Evolutionary conservation across 2,329 filamentous ascomycete species (phyloP).

Genomic region (Mycosphaerella arachidis): DNA sequence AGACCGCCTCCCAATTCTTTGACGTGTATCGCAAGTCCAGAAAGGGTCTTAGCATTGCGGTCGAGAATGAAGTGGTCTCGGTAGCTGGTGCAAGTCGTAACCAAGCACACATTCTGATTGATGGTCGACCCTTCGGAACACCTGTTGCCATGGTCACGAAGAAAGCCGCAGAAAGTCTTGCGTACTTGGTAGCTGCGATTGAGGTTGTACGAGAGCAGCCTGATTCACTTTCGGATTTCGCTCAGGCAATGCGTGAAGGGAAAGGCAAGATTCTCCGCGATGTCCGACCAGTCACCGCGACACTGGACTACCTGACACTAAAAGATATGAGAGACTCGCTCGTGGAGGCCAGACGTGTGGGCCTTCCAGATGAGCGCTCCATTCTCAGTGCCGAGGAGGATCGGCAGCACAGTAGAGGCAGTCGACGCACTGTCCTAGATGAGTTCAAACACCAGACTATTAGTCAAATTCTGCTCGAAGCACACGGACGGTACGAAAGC

Average conservation of each 20-base stretch:
- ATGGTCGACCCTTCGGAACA: slow-evolving; percentile 28
- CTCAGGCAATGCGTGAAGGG: slow-evolving; percentile 30
- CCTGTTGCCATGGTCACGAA: slow-evolving; percentile 32
- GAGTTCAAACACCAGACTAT: neutral
- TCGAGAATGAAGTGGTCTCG: slow-evolving; percentile 15
- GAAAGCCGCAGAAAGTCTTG: slow-evolving; percentile 33
- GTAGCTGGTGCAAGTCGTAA: slow-evolving; percentile 4
- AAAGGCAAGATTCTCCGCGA: slow-evolving; percentile 32
- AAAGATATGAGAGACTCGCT: slow-evolving; percentile 37
- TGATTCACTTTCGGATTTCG: slow-evolving; percentile 32
- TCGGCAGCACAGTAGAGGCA: neutral
- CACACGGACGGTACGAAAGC: slow-evolving; percentile 16
- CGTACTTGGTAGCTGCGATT: slow-evolving; percentile 37
- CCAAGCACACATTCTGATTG: slow-evolving; percentile 27
- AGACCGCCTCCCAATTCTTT: slow-evolving; percentile 38
- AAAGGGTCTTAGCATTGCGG: slow-evolving; percentile 18
- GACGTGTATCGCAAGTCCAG: slow-evolving; percentile 31
- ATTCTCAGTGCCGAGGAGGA: slow-evolving; percentile 22
- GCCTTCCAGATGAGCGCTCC: slow-evolving; percentile 32
- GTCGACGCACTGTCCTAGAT: neutral
- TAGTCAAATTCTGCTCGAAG: slow-evolving; percentile 13
- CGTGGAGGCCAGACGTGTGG: slow-evolving; percentile 31
- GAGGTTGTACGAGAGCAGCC: slow-evolving; percentile 32
- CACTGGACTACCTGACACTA: slow-evolving; percentile 30
- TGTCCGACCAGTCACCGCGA: slow-evolving; percentile 27